phyloP scores from a whole-genome alignment of 768 basidiomycete species.

The Pisolithus microcarpus region DNA sequence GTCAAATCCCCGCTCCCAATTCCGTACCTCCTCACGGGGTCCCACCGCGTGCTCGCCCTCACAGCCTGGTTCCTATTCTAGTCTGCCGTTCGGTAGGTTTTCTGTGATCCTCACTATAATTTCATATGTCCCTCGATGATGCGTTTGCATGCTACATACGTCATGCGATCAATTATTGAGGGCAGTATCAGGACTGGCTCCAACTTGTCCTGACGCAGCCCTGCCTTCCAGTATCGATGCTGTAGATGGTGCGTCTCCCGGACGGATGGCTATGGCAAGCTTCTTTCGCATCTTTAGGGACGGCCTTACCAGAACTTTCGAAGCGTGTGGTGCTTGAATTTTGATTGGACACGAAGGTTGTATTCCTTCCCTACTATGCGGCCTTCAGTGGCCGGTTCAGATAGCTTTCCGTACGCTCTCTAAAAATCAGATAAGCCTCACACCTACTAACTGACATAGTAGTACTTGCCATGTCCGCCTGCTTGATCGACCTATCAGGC shows the following conservation, averaged over 20 bases:
- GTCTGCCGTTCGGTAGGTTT: background rate
- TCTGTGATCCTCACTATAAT: background rate
- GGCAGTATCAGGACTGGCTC: background rate
- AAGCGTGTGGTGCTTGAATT: too few species aligned
- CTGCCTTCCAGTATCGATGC: background rate
- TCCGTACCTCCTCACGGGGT: constrained; percentile 1
- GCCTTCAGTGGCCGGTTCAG: background rate
- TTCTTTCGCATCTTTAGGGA: background rate
- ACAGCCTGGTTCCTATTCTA: background rate
- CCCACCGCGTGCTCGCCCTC: background rate
- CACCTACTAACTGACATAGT: background rate
- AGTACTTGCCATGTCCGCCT: background rate
- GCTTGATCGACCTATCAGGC: background rate
- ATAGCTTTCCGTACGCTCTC: background rate
- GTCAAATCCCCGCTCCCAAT: background rate
- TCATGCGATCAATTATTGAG: background rate
- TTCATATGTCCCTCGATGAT: background rate
- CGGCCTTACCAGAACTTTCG: background rate
- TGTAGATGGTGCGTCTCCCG: background rate
- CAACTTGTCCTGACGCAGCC: background rate
- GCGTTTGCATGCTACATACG: background rate
- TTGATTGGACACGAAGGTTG: background rate
- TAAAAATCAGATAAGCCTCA: background rate
- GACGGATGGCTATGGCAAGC: background rate
- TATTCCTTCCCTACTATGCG: too few species aligned